Evolutionary conservation across 2,329 filamentous ascomycete species (phyloP).

Genomic region (Fusarium oligoseptatum): DNA sequence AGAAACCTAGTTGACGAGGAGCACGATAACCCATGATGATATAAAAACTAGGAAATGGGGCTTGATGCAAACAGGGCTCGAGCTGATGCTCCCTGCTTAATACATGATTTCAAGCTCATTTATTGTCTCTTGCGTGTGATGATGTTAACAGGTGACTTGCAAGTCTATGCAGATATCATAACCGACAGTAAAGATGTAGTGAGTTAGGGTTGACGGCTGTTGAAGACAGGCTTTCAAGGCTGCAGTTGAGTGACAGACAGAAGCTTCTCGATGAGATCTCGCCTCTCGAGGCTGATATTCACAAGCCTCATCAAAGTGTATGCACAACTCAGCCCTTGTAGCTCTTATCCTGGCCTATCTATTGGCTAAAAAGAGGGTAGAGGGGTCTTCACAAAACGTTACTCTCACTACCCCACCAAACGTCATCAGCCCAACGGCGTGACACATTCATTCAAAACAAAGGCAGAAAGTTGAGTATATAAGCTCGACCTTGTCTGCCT

Average conservation of each 20-base stretch:
- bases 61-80: conserved; percentile 24
- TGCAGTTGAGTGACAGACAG: neutral
- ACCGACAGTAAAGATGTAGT: neutral
- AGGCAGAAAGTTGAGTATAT: neutral
- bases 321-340: neutral
- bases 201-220: neutral
- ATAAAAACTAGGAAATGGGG: conserved; percentile 33
- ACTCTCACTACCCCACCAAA: conserved; percentile 35
- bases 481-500: neutral
- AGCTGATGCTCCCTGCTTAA: conserved; percentile 26
- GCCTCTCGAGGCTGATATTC: neutral
- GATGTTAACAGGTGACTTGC: neutral
- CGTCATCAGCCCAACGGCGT: conserved; percentile 42
- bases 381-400: conserved; percentile 2
- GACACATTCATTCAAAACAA: conserved; percentile 39
- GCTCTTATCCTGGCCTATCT: neutral
- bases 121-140: neutral
- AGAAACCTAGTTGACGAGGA: conserved; percentile 39
- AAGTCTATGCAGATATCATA: neutral
- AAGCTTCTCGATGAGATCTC: neutral
- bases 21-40: conserved; percentile 34
- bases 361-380: neutral
- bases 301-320: neutral
- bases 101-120: conserved; percentile 34
- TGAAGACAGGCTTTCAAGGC: neutral